phyloP scores from a whole-genome alignment of 305 asterid species.

The Plantago coronopus region DNA sequence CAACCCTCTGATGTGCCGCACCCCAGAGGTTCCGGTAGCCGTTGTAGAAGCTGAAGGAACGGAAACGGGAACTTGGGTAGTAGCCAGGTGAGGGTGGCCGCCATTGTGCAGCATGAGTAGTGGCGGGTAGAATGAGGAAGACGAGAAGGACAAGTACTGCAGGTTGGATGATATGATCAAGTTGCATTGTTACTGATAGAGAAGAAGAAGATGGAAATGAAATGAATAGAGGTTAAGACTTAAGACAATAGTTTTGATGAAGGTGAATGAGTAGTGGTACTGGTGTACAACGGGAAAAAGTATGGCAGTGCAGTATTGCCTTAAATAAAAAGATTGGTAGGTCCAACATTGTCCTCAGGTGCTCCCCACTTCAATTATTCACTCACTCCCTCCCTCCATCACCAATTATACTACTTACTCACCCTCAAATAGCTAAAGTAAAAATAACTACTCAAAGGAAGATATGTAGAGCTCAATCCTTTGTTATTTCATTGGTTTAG shows the following conservation, averaged over 20 bases:
- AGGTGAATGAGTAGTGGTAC: no score
- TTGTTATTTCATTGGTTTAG: no score
- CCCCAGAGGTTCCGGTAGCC: slow-evolving; percentile 87
- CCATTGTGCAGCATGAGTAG: slow-evolving; percentile 37
- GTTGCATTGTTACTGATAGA: not conserved
- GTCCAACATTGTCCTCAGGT: no score
- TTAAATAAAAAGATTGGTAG: slow-evolving; percentile 34
- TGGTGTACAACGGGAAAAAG: slow-evolving; percentile 24
- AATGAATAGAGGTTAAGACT: slow-evolving; percentile 25
- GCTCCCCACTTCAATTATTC: slow-evolving; percentile 8
- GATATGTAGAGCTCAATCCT: no score
- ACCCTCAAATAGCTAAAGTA: no score
- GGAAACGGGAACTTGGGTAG: slow-evolving; percentile 68
- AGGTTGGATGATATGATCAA: slow-evolving; percentile 26
- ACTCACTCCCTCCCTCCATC: no score
- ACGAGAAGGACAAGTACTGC: slow-evolving; percentile 23
- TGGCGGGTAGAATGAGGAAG: slow-evolving; percentile 12
- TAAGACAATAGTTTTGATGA: slow-evolving; percentile 27
- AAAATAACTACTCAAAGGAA: no score
- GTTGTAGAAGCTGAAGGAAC: slow-evolving; percentile 56
- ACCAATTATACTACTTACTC: no score
- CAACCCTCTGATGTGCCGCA: slow-evolving; percentile 51
- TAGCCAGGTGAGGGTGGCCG: slow-evolving; percentile 89
- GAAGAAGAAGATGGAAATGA: not conserved
- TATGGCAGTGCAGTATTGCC: slow-evolving; percentile 28